Percentiles rank a stretch among this genome's conserved stretches.
Evolutionary conservation across 371 early-diverging fungal species (phyloP).

Genomic region (Circinella umbellata): DNA sequence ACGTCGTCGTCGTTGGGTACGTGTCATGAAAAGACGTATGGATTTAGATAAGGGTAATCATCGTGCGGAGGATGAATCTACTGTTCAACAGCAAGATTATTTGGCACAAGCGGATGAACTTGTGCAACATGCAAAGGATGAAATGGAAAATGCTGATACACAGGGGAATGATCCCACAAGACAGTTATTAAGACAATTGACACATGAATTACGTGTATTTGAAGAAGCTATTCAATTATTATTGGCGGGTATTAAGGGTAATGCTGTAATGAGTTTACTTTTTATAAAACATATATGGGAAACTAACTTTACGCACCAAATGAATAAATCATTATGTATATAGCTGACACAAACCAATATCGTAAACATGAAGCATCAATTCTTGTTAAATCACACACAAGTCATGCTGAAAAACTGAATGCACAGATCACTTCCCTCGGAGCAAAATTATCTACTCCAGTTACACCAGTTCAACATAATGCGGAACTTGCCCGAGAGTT

Average conservation of each 20-base stretch:
- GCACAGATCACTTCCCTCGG: slow-evolving; percentile 37
- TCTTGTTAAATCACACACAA: slow-evolving; percentile 51
- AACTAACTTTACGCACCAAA: no score
- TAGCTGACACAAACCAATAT: slow-evolving; percentile 60
- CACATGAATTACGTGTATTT: slow-evolving; percentile 52
- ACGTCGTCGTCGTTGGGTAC: slow-evolving; percentile 77
- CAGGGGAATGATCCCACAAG: slow-evolving; percentile 19
- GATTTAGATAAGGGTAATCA: slow-evolving; percentile 49
- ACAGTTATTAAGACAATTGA: slow-evolving; percentile 22
- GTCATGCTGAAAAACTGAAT: slow-evolving; percentile 53
- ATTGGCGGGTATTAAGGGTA: slow-evolving; percentile 56
- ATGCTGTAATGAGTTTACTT: no score
- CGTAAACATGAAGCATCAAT: slow-evolving; percentile 58
- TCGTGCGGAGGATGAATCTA: slow-evolving; percentile 32
- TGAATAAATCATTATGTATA: not conserved
- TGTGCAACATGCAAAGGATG: slow-evolving; percentile 27
- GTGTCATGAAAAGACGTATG: slow-evolving; percentile 74
- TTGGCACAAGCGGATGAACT: slow-evolving; percentile 48
- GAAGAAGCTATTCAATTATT: slow-evolving; percentile 67
- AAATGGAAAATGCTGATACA: not conserved
- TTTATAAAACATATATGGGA: no score
- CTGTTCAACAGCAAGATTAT: slow-evolving; percentile 47
- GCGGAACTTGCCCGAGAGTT: slow-evolving; percentile 49
- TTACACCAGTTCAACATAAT: slow-evolving; percentile 39
- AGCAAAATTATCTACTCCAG: slow-evolving; percentile 36